Evolutionary conservation across 257 asterid species (phyloP).

Genomic region (Nicotiana tomentosiformis): DNA sequence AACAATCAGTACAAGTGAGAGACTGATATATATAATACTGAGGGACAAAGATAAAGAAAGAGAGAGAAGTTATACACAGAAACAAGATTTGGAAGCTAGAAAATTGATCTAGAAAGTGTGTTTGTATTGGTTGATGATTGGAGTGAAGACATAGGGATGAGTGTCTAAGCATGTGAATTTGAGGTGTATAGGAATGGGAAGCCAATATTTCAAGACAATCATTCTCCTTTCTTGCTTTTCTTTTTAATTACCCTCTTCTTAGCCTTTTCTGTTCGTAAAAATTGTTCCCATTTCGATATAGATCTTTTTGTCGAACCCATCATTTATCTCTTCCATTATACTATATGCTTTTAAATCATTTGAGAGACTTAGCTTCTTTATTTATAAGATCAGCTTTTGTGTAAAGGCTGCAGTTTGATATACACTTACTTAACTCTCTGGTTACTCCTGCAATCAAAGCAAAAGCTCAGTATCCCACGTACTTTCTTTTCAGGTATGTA

Average conservation of each 20-base stretch:
- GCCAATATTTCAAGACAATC: slow-evolving; percentile 42
- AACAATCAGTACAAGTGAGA: background rate
- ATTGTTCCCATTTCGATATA: background rate
- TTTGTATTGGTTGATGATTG: slow-evolving; percentile 6
- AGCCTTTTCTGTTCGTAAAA: slow-evolving; percentile 17
- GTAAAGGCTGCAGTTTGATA: background rate
- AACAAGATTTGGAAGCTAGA: background rate
- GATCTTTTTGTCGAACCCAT: background rate
- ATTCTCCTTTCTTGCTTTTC: slow-evolving; percentile 26
- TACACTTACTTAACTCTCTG: background rate
- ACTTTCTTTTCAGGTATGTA: background rate
- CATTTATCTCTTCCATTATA: background rate
- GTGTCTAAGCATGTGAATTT: slow-evolving; percentile 52
- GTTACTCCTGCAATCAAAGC: background rate
- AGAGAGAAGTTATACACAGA: background rate
- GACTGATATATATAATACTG: background rate
- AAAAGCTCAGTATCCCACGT: background rate
- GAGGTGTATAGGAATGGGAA: slow-evolving; percentile 68
- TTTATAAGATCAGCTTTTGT: background rate
- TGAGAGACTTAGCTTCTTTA: too few relatives aligned
- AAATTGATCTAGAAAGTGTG: background rate
- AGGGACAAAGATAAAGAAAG: background rate
- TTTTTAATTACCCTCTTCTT: background rate
- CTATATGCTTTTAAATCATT: background rate
- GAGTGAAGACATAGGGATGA: slow-evolving; percentile 21